phyloP scores from a whole-genome alignment of 768 basidiomycete genomes.

The Kwoniella shandongensis region DNA sequence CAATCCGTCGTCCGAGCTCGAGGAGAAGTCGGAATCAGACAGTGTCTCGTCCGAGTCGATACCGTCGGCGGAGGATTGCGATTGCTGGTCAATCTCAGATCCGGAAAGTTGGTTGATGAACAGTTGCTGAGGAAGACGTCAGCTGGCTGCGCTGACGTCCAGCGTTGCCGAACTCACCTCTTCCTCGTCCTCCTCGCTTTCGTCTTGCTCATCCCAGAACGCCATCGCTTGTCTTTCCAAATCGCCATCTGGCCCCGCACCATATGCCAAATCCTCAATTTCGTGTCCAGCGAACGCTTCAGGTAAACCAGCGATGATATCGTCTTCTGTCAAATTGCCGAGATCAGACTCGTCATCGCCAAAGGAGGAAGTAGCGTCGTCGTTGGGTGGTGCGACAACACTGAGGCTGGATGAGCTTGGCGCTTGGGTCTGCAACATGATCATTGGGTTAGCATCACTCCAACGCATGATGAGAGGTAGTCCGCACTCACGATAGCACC shows the following conservation, averaged over 20 bases:
- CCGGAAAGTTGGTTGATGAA: slow-evolving; percentile 45
- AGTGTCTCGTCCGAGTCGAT: slow-evolving; percentile 26
- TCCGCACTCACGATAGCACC: slow-evolving; percentile 15
- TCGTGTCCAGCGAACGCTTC: slow-evolving; percentile 44
- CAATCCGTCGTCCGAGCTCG: slow-evolving; percentile 30
- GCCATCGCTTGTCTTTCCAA: slow-evolving; percentile 20
- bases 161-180: no score
- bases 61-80: slow-evolving; percentile 38
- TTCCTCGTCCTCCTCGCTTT: slow-evolving; percentile 34
- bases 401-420: slow-evolving; percentile 3
- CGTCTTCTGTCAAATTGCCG: slow-evolving; percentile 29
- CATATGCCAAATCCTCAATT: slow-evolving; percentile 48
- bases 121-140: slow-evolving; percentile 11
- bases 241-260: slow-evolving; percentile 35
- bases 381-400: slow-evolving; percentile 3
- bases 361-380: slow-evolving; percentile 33
- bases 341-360: slow-evolving; percentile 43
- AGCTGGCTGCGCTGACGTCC: not conserved
- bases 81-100: slow-evolving; percentile 39
- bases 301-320: slow-evolving; percentile 27
- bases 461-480: not conserved
- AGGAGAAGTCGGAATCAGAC: slow-evolving; percentile 28
- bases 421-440: slow-evolving; percentile 10
- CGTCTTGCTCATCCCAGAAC: slow-evolving; percentile 32
- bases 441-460: not conserved